Evolutionary conservation across 2,329 filamentous ascomycete species (phyloP).

Genomic region (Zasmidium angulare): DNA sequence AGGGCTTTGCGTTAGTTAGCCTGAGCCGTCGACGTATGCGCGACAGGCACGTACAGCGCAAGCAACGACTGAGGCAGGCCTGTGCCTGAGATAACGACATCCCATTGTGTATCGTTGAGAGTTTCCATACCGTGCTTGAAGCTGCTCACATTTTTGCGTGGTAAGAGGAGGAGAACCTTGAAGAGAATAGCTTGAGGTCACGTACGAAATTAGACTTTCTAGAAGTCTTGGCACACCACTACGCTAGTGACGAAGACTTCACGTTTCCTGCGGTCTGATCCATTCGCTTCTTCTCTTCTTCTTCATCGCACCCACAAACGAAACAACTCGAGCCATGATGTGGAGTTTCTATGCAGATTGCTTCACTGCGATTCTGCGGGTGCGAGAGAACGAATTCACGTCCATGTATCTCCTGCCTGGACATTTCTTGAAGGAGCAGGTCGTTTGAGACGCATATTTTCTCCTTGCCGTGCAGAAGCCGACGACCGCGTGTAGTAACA

Average conservation of each 20-base stretch:
- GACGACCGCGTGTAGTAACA: neutral
- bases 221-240: neutral
- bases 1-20: slow-evolving; percentile 67
- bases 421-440: slow-evolving; percentile 49
- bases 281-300: slow-evolving; percentile 16
- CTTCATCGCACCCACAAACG: slow-evolving; percentile 34
- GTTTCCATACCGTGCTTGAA: slow-evolving; percentile 43
- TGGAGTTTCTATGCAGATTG: slow-evolving; percentile 25
- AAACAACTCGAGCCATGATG: slow-evolving; percentile 25
- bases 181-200: neutral
- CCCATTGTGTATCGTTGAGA: slow-evolving; percentile 52
- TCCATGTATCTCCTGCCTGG: slow-evolving; percentile 55
- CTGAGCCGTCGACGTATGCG: slow-evolving; percentile 20
- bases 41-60: slow-evolving; percentile 48
- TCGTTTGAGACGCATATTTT: slow-evolving; percentile 51
- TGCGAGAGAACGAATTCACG: slow-evolving; percentile 46
- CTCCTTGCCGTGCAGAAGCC: neutral
- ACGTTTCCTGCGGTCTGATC: no score
- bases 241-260: slow-evolving; percentile 8
- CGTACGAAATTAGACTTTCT: slow-evolving; percentile 1
- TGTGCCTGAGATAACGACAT: slow-evolving; percentile 55
- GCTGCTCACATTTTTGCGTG: slow-evolving; percentile 10
- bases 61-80: slow-evolving; percentile 54
- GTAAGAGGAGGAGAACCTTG: neutral
- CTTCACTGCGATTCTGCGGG: slow-evolving; percentile 47